phyloP scores from a whole-genome alignment of 164 flowering plant species.

The Amborella trichopoda region DNA sequence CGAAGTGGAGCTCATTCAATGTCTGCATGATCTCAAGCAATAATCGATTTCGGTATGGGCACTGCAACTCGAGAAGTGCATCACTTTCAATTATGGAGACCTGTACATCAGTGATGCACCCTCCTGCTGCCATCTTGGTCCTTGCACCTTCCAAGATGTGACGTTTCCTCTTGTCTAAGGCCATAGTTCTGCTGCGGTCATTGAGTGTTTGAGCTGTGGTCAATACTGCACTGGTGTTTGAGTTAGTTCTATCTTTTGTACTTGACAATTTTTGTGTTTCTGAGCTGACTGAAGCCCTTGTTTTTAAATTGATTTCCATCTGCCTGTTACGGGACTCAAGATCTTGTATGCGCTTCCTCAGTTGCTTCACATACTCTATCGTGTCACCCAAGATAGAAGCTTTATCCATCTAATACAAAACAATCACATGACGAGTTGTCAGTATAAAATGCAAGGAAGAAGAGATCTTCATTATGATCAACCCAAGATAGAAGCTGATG shows the following conservation, averaged over 20 bases:
- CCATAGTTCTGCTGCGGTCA: constrained; percentile 7
- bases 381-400: constrained; percentile 95
- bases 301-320: constrained; percentile 24
- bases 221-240: background rate
- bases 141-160: constrained; percentile 41
- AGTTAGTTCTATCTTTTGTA: constrained; percentile 17
- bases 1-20: constrained; percentile 53
- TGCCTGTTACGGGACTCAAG: constrained; percentile 43
- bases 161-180: constrained; percentile 44
- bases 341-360: constrained; percentile 57
- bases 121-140: constrained; percentile 29
- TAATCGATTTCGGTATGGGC: constrained; percentile 59
- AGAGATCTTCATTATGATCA: no score
- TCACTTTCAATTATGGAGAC: constrained; percentile 91
- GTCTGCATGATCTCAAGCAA: constrained; percentile 65
- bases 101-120: constrained; percentile 26
- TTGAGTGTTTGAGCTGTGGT: background rate
- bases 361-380: constrained; percentile 87
- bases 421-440: no score
- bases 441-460: no score
- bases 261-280: constrained; percentile 7
- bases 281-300: constrained; percentile 7
- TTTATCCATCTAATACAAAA: constrained; percentile 98
- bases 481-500: no score
- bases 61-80: constrained; percentile 73